These are phyloP conservation scores for Saccharata proteae DNA, from an alignment of 2,329 filamentous ascomycete species.

Conservation along the genomic window DNA sequence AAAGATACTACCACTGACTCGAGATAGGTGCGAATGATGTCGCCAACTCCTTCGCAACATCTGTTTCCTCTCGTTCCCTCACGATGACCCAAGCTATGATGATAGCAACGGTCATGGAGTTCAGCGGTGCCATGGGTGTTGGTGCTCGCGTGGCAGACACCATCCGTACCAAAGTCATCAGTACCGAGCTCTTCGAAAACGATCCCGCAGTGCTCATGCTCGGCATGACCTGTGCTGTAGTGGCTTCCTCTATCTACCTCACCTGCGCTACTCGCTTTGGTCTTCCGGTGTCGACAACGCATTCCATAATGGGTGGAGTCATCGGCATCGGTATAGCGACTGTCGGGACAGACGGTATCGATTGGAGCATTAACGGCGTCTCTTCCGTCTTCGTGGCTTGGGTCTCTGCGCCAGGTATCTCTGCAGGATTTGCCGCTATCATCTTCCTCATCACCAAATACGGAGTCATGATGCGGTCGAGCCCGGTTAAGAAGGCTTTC, in stretches of 20 bases:
- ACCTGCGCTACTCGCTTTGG: constrained; percentile 40
- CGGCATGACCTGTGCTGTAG: constrained; percentile 43
- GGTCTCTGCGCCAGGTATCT: constrained; percentile 47
- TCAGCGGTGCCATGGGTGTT: constrained; percentile 31
- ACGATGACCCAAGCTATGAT: constrained; percentile 37
- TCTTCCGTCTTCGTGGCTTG: constrained; percentile 49
- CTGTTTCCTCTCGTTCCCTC: constrained; percentile 34
- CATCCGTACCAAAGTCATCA: constrained; percentile 37
- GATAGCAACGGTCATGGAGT: constrained; percentile 33
- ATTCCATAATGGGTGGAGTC: constrained; percentile 34
- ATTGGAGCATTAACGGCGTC: constrained; percentile 47
- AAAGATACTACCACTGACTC: constrained; percentile 2
- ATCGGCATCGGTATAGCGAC: constrained; percentile 36
- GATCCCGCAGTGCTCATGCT: constrained; percentile 39
- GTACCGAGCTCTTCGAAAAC: constrained; percentile 30
- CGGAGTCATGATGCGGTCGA: constrained; percentile 40
- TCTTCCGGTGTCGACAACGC: constrained; percentile 43
- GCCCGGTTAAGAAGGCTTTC: constrained; percentile 43
- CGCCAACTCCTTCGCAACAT: constrained; percentile 37
- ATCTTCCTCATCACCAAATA: constrained; percentile 48
- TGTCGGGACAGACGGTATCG: constrained; percentile 40
- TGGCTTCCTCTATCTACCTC: constrained; percentile 40
- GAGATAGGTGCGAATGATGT: constrained; percentile 37
- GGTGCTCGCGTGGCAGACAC: constrained; percentile 32
- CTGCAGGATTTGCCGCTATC: constrained; percentile 40